A percentile compares a stretch with the other conserved stretches of the same genome.
Conservation (phyloP, 805 yeast species). For the Suhomyces xylopsoci region DNA sequence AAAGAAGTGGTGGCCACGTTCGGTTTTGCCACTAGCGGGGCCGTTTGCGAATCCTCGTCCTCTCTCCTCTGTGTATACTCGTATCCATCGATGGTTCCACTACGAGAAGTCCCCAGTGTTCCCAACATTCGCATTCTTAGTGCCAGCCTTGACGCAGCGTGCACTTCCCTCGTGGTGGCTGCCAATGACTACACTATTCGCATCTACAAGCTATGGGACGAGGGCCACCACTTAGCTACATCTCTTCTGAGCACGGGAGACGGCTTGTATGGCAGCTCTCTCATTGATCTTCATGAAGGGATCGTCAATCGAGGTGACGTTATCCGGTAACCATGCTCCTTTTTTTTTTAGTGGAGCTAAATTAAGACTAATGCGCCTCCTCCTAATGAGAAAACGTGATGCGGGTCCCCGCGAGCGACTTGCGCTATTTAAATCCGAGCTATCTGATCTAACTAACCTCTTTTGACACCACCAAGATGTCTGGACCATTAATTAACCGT, state of each 20-base stretch:
- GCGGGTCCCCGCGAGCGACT: neutral
- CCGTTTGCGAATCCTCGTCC: slow-evolving; percentile 25
- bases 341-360: neutral
- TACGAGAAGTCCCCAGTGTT: slow-evolving; percentile 47
- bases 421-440: neutral
- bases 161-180: slow-evolving; percentile 63
- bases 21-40: slow-evolving; percentile 64
- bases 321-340: neutral
- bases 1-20: slow-evolving; percentile 74
- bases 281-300: slow-evolving; percentile 11
- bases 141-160: slow-evolving; percentile 66
- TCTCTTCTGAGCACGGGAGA: neutral
- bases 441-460: neutral
- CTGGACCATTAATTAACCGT: slow-evolving; percentile 66
- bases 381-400: neutral
- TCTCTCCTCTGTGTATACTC: slow-evolving; percentile 57
- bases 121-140: slow-evolving; percentile 59
- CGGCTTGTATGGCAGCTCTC: slow-evolving; percentile 7
- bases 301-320: slow-evolving; percentile 2
- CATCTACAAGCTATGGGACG: slow-evolving; percentile 68
- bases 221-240: slow-evolving; percentile 12
- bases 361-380: neutral
- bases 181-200: slow-evolving; percentile 76
- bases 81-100: slow-evolving; percentile 59
- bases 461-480: slow-evolving; percentile 22